Base-by-base conservation (phyloP, 1,139 yeast species). In the Yamadazyma membranifaciens region DNA sequence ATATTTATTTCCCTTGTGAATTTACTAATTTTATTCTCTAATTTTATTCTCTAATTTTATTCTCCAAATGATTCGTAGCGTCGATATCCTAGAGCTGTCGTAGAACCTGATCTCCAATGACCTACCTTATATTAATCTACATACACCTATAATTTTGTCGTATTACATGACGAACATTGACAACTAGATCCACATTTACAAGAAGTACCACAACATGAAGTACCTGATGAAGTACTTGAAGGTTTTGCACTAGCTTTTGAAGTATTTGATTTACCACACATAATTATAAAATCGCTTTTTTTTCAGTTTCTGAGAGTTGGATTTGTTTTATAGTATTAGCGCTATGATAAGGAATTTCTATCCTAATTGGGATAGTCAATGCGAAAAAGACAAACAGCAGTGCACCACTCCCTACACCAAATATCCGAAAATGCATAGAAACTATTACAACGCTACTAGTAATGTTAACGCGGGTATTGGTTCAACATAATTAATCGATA, bases 171-270 rank as follows among this genome's bases (percentile, higher is more conserved):
- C n/a, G 65, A 57, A 47, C 70, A 69, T 27, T 60, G 52, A 45
- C 76, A 70, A 3, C 58, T 48, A 26, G 73, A 62, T 5, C 75
- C 75, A 55, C 76, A 70, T 52, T 69, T 69, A 54, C 76, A 70
- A 37, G 63, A 53, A 30, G 65, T 46, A 11, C 74, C 73, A 45
- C 75, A 67, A 41, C 73, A 67, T 29, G 47, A 22, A 26, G 45
- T 22, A 14, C 36, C 25, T 24, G 42, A 31, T 9, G 46, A 38
- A 29, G 40, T 31, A 2, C 32, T 25, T 26, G 36, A 16, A 10
- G 25, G 2, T 25, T 34, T 34, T 9, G 39, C 9, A 24, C 35
- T 31, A 7, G 22, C 10, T 6, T 12, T 45, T 24, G 50, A 37
- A 7, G 55, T 33, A 13, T 33, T 27, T 15, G 41, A 25, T 38